Percentiles rank a stretch among this genome's conserved stretches.
These are phyloP conservation scores for Nitzschia inconspicua DNA, from an alignment of 108 stramenopile genomes.

Conservation along the genomic window DNA sequence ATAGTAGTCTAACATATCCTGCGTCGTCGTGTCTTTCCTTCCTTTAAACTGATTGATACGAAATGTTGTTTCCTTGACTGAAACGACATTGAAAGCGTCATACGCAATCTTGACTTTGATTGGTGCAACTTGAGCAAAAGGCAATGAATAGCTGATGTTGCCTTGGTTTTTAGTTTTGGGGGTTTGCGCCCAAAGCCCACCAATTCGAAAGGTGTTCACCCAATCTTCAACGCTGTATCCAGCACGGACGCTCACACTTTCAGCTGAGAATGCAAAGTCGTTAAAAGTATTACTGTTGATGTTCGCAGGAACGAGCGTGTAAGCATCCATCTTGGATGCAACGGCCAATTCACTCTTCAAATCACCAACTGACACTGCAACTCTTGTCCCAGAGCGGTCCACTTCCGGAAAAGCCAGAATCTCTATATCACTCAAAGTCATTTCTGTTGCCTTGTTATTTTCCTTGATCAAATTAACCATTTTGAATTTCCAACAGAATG, in stretches of 20 bases:
- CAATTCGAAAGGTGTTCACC: not conserved
- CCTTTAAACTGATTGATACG: not conserved
- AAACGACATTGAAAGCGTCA: not conserved
- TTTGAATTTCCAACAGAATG: not conserved
- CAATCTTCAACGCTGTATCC: not conserved
- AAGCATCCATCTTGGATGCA: not conserved
- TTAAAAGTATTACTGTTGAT: not conserved
- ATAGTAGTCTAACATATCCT: not conserved
- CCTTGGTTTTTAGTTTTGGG: not conserved
- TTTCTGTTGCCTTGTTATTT: not conserved
- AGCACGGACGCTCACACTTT: not conserved
- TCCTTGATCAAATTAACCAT: not conserved
- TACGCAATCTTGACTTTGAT: not conserved
- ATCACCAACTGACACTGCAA: not conserved
- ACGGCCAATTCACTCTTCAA: not conserved
- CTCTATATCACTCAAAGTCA: not conserved
- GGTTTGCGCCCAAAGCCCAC: not conserved
- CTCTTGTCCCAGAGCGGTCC: not conserved
- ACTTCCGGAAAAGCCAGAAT: not conserved
- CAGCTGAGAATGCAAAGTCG: not conserved
- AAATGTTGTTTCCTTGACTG: not conserved
- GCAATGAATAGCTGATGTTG: not conserved
- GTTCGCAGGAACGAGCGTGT: not conserved
- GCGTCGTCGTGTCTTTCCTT: not conserved
- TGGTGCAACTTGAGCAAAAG: conserved; percentile 1